Base-by-base conservation (phyloP, 345 rosid species). In the Gossypium mustelinum region DNA sequence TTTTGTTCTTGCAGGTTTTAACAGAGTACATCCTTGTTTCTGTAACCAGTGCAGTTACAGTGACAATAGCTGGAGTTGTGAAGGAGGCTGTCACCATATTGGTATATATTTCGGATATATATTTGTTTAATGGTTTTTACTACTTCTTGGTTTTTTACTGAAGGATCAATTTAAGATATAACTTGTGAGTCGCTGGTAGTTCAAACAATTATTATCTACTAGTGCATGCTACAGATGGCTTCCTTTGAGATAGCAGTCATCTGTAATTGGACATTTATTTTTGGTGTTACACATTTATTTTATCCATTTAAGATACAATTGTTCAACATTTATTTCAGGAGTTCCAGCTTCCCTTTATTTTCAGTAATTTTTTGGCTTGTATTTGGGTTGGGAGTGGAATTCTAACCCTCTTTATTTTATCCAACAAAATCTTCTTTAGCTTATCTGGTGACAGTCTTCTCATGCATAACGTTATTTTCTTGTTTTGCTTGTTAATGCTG, bases 81-180 rank as follows among this genome's bases (percentile, higher is more conserved):
- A 96, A 96, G 93, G 99, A 96, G 85, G 94, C 97, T 48, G 98
- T 93, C 78, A 96, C 99, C 81, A 96, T 96, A 79, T 73, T 96
- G 97, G 97, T 93, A 90, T 77, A 55, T 43, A 13, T 55, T 45
- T 25, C 3, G 29, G 10, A 39, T 20, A 13, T 66, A 63, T n/a
- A 39, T 11, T 12, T 45, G 41, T 25, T 14, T 24, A 68, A 27
- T 25, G 45, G 43, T 51, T 69, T 9, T 69, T 11, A 59, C 59
- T 27, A 51, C 9, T 27, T 51, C 14, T 69, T 68, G 58, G 43
- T 44, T 48, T 68, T 68, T 68, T 47, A 47, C 18, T 68, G 1
- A 48, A 24, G 43, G 16, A 47, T 45, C 55, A 45, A 3, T 44
- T 45, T 45, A 67, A 67, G 71, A 66, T 45, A 4, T 10, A 66